Evolutionary conservation across 2,329 filamentous ascomycete species (phyloP).

Genomic region (Tolypocladium guangdongense): DNA sequence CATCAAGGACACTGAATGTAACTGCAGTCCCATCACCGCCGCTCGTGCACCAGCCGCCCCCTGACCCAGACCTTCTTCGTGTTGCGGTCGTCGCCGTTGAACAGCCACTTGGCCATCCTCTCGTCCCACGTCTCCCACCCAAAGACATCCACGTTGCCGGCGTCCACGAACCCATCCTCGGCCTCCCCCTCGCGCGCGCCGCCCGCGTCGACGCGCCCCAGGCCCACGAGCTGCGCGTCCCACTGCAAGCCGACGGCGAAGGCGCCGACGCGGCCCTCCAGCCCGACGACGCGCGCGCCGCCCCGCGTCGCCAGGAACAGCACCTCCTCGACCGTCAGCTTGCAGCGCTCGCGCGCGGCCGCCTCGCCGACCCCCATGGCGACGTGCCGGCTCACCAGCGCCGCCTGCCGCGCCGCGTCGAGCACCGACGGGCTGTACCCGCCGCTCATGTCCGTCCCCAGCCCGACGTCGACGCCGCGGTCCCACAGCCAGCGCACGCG

Average conservation of each 20-base stretch:
- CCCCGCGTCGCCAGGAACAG: conserved; percentile 82
- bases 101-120: conserved; percentile 86
- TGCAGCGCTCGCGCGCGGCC: conserved; percentile 37
- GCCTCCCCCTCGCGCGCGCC: conserved; percentile 8
- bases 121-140: conserved; percentile 87
- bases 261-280: conserved; percentile 60
- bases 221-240: conserved; percentile 74
- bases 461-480: conserved; percentile 63
- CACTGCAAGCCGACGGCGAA: conserved; percentile 84
- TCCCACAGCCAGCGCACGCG: conserved; percentile 65
- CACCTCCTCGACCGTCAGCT: conserved; percentile 75
- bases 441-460: conserved; percentile 86
- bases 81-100: conserved; percentile 86
- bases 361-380: conserved; percentile 37
- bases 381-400: conserved; percentile 64
- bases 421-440: conserved; percentile 77
- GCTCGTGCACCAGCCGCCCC: conserved; percentile 67
- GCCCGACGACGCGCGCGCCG: conserved; percentile 69
- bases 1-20: no score
- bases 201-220: conserved; percentile 40
- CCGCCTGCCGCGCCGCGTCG: conserved; percentile 71
- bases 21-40: no score
- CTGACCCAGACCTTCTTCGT: conserved; percentile 81
- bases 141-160: conserved; percentile 74
- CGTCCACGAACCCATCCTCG: conserved; percentile 17